phyloP scores from a whole-genome alignment of 2,329 filamentous ascomycete species.

The Escovopsis weberi region DNA sequence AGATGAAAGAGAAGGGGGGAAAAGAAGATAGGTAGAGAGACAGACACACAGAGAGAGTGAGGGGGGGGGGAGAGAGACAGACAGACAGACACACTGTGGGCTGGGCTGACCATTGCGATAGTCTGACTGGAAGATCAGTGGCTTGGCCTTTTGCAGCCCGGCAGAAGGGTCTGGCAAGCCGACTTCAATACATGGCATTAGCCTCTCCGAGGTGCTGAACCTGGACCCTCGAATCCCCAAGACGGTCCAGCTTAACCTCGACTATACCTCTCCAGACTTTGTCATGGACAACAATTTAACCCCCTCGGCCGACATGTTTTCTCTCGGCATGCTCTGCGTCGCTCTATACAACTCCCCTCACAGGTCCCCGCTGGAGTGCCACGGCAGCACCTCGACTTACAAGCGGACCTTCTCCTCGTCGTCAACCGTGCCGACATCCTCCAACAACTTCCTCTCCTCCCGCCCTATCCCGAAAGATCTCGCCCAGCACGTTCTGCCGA shows the following conservation, averaged over 20 bases:
- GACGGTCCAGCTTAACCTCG: slow-evolving; percentile 75
- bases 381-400: slow-evolving; percentile 70
- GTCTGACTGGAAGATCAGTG: slow-evolving; percentile 97
- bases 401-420: slow-evolving; percentile 70
- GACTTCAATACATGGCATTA: slow-evolving; percentile 65
- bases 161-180: slow-evolving; percentile 60
- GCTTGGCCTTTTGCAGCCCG: slow-evolving; percentile 78
- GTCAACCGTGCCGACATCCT: slow-evolving; percentile 60
- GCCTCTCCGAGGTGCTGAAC: slow-evolving; percentile 70
- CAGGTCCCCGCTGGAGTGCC: slow-evolving; percentile 67
- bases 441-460: slow-evolving; percentile 75
- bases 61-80: too few species aligned
- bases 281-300: slow-evolving; percentile 82
- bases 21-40: too few species aligned
- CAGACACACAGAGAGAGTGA: too few species aligned
- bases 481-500: slow-evolving; percentile 58
- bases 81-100: too few species aligned
- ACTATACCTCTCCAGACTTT: slow-evolving; percentile 91
- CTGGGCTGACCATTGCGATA: slow-evolving; percentile 23
- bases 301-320: slow-evolving; percentile 80
- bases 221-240: slow-evolving; percentile 71
- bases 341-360: slow-evolving; percentile 94
- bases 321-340: slow-evolving; percentile 73
- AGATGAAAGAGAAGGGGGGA: too few species aligned
- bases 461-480: slow-evolving; percentile 70